Evolutionary conservation across 495 filamentous ascomycete species (phyloP), one percentile per base, ranked within the genome.

Genomic region (Podospora pseudopauciseta): DNA sequence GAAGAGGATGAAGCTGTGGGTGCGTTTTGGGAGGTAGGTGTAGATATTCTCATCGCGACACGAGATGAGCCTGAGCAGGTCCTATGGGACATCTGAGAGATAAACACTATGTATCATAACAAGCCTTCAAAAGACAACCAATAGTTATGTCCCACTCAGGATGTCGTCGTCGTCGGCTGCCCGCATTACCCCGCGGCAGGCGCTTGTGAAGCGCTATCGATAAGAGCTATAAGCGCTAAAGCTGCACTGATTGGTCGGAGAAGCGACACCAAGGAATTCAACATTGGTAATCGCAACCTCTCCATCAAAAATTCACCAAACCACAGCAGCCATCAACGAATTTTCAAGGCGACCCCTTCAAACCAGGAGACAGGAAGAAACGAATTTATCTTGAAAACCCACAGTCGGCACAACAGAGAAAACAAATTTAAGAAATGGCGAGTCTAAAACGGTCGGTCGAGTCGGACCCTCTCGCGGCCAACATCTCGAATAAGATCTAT

Each of bases 401-500:
- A 32, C 4, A 11, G 9, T 9, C 5, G 32, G 6, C 4, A 49
- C n/a, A 66, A 70, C 55, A 63, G 66, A 58, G 7, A 9, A 19
- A 26, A 68, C 23, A 23, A 23, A 23, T 23, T 1, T 23, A 23
- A 1, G 23, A 71, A 67, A 97, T 96, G 92, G 92, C 93, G 74
- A 97, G 93, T 76, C 84, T 97, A 67, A 93, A 95, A 79, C 84
- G 93, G 72, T 87, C 91, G 23, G 77, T 87, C 68, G 88, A 83
- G 64, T 81, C 85, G 11, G 93, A 94, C 72, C 84, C 88, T 18
- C 83, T 87, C 63, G 83, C 87, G n/a, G 82, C 87, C 61, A 95
- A 90, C 78, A 90, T 97, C 66, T 90, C 89, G 59, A 96, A 90
- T 86, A 96, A 98, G 81, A 86, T 95, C 70, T 99, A 93, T 73